A percentile compares a stretch with the other conserved stretches of the same genome.
phyloP scores from a whole-genome alignment of 768 basidiomycete species.

The Macrolepiota fuliginosa region DNA sequence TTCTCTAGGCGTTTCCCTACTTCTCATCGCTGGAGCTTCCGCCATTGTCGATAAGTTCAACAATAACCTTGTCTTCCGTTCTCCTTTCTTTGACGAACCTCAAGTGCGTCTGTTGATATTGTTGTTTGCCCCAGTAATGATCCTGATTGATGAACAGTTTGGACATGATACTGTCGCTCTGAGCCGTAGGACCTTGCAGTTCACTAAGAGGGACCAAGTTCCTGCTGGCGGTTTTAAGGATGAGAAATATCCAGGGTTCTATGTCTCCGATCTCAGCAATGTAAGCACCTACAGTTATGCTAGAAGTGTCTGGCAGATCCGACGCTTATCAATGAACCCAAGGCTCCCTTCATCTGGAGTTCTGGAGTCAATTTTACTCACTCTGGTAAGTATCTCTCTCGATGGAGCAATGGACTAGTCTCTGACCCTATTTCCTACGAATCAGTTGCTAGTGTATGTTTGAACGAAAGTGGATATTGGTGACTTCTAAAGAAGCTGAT shows the following conservation, averaged over 20 bases:
- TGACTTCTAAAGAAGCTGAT: background rate
- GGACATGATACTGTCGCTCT: slow-evolving; percentile 33
- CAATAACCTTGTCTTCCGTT: slow-evolving; percentile 39
- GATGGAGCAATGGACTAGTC: background rate
- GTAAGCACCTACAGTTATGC: slow-evolving; percentile 20
- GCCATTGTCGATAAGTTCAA: slow-evolving; percentile 28
- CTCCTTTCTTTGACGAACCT: slow-evolving; percentile 33
- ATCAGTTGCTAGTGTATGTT: slow-evolving; percentile 35
- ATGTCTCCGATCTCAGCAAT: slow-evolving; percentile 46
- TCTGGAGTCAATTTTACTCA: slow-evolving; percentile 50
- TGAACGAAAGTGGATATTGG: no score
- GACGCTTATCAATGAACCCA: background rate
- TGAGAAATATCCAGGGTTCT: slow-evolving; percentile 47
- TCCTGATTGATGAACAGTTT: slow-evolving; percentile 25
- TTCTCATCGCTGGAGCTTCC: slow-evolving; percentile 14
- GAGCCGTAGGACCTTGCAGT: slow-evolving; percentile 31
- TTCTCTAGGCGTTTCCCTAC: background rate
- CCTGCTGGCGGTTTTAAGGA: slow-evolving; percentile 38
- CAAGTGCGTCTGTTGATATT: slow-evolving; percentile 21
- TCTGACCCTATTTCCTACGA: background rate
- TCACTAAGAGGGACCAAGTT: slow-evolving; percentile 28
- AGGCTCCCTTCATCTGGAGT: slow-evolving; percentile 38
- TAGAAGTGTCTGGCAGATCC: slow-evolving; percentile 3
- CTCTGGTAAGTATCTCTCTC: slow-evolving; percentile 27
- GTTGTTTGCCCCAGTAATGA: background rate